Conservation (phyloP, 2,329 filamentous ascomycete genomes). For the Fusarium chaquense region DNA sequence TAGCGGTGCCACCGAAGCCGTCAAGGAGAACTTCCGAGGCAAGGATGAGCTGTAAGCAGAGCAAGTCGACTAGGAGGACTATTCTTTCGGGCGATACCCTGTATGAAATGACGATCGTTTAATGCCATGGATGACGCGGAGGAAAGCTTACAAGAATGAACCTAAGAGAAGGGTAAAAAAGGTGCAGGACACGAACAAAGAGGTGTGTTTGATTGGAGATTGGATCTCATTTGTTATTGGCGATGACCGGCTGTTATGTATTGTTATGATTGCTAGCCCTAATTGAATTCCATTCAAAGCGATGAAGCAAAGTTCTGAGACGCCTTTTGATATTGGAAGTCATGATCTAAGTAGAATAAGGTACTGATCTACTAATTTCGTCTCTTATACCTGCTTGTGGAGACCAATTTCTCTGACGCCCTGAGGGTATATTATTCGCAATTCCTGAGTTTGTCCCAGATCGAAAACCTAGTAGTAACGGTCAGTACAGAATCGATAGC, state of each 20-base stretch:
- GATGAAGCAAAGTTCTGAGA: not conserved
- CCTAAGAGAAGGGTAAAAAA: conserved; percentile 11
- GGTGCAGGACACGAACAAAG: conserved; percentile 30
- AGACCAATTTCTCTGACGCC: no score
- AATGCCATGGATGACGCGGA: conserved; percentile 38
- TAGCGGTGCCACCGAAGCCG: conserved; percentile 57
- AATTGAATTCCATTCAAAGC: conserved; percentile 23
- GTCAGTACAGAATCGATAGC: not conserved
- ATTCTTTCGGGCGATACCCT: conserved; percentile 49
- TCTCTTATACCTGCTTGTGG: no score
- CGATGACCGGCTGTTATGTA: conserved; percentile 30
- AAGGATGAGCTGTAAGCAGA: conserved; percentile 57
- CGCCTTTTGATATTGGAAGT: not conserved
- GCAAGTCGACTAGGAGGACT: conserved; percentile 28
- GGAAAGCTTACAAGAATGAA: conserved; percentile 28
- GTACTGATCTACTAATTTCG: no score
- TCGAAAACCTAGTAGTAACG: not conserved
- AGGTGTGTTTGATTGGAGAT: conserved; percentile 42
- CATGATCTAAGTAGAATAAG: no score
- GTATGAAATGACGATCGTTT: conserved; percentile 47
- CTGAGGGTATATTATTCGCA: not conserved
- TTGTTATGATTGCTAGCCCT: conserved; percentile 36
- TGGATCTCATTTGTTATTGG: conserved; percentile 39
- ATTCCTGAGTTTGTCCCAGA: not conserved
- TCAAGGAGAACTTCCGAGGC: conserved; percentile 54